Base-by-base conservation (phyloP, 495 filamentous ascomycete species). In the Chlorociboria aeruginascens region DNA sequence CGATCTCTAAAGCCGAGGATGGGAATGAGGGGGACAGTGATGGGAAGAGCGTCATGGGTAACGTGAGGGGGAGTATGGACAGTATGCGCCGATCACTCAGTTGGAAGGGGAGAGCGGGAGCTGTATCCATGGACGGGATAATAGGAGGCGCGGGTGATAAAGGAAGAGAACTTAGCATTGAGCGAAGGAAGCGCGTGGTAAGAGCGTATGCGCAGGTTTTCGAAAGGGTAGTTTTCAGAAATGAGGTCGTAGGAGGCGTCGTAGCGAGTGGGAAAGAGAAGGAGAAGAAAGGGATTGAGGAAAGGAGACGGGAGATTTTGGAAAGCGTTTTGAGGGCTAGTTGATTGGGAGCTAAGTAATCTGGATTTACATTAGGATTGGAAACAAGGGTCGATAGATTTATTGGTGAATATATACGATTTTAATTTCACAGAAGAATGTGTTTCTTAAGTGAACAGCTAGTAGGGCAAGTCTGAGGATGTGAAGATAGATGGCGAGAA, bases 151-250 rank as follows among this genome's bases (percentile, higher is more conserved):
- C 20, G 20, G 20, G 20, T 1, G 20, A 25, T 25, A 25, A 25
- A 25, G 4, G 2, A 25, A 63, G 63, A 10, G 63, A 57, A 45
- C 51, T 48, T 8, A 37, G 32, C 13, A 31, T 54, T 16, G 9
- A 46, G 12, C 50, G 61, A 48, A 63, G 76, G 37, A 51, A 66
- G 48, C 64, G 57, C 1, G 62, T 68, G 56, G 66, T 78, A 58
- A 63, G 61, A 46, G 54, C 54, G 32, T 63, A 63, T 32, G 66
- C 70, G 0, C 74, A 74, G 43, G 51, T 76, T 0, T 73, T 79
- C 45, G 63, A 65, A 25, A 48, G 50, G 4, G 62, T 68, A 9
- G 62, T 79, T 3, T 72, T 73, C 41, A 61, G 69, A 17, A 59
- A 59, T 3, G 51, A 63, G 3, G 28, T 17, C n/a, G 43, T 41